Percentiles rank a stretch among this genome's conserved stretches.
These are phyloP conservation scores for Eimeria nieschulzi DNA, from an alignment of 169 alveolate genomes.

Conservation along the genomic window DNA sequence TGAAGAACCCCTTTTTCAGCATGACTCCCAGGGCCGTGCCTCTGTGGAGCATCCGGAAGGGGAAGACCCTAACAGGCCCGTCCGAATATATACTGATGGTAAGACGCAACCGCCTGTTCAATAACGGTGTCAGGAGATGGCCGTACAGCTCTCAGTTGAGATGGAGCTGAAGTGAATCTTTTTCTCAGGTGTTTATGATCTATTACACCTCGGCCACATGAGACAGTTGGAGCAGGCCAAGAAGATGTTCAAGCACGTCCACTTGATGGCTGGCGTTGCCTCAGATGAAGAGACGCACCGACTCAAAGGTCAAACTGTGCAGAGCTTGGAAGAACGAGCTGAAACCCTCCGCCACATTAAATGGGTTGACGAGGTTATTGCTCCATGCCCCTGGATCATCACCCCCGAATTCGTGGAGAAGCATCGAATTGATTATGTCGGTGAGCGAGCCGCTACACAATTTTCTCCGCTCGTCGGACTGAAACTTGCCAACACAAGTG, in stretches of 20 bases:
- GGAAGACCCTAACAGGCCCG: constrained; percentile 63
- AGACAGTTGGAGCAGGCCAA: constrained; percentile 97
- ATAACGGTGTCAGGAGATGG: background rate
- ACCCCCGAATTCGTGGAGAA: constrained; percentile 91
- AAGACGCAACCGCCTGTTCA: background rate
- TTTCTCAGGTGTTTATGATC: constrained; percentile 93
- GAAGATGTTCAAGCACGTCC: constrained; percentile 92
- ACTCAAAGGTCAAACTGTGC: constrained; percentile 94
- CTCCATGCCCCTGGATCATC: constrained; percentile 97
- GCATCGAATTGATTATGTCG: constrained; percentile 92
- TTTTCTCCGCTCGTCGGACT: background rate
- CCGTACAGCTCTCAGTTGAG: background rate
- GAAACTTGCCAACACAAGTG: background rate
- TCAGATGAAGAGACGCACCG: constrained; percentile 95
- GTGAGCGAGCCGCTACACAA: constrained; percentile 21
- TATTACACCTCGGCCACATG: constrained; percentile 97
- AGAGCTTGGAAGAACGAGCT: constrained; percentile 93
- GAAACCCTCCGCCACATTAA: constrained; percentile 94
- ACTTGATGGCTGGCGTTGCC: constrained; percentile 96
- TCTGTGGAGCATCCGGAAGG: constrained; percentile 67
- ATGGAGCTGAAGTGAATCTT: background rate
- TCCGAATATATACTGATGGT: constrained; percentile 73
- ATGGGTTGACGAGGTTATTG: constrained; percentile 98
- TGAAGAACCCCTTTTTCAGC: constrained; percentile 49
- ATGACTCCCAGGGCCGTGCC: constrained; percentile 60